These are phyloP conservation scores for Ophiosphaerella narmari DNA, from an alignment of 2,329 filamentous ascomycete species.

Conservation along the genomic window DNA sequence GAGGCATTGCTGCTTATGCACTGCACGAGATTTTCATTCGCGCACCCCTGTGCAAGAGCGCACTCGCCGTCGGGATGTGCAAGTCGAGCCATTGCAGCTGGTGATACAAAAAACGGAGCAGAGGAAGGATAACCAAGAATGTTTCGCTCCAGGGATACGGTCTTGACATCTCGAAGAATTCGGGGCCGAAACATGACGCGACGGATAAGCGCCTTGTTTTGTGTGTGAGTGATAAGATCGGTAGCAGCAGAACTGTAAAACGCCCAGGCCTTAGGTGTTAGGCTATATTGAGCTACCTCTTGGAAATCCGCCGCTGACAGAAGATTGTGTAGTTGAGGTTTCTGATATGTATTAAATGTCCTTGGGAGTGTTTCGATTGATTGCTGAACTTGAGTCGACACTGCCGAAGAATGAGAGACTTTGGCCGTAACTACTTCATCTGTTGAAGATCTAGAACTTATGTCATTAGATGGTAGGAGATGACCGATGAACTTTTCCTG, in stretches of 20 bases:
- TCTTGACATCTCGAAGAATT: not conserved
- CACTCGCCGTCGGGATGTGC: constrained; percentile 31
- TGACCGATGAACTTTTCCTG: constrained; percentile 29
- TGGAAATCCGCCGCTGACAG: constrained; percentile 43
- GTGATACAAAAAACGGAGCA: constrained; percentile 38
- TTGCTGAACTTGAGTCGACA: too few relatives aligned
- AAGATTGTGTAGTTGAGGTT: constrained; percentile 1
- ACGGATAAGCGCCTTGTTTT: constrained; percentile 5
- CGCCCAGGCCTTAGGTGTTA: constrained; percentile 47
- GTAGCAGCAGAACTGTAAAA: constrained; percentile 47
- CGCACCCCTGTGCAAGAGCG: constrained; percentile 23
- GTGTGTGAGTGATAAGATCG: constrained; percentile 49
- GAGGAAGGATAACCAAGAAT: constrained; percentile 28
- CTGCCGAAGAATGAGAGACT: too few relatives aligned
- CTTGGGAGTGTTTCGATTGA: not conserved
- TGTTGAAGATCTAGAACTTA: not conserved
- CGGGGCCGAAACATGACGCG: too few relatives aligned
- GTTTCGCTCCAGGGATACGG: constrained; percentile 38
- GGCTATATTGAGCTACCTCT: constrained; percentile 39
- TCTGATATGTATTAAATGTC: not conserved
- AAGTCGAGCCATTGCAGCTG: constrained; percentile 27
- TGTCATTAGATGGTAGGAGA: constrained; percentile 11
- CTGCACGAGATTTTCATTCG: constrained; percentile 22
- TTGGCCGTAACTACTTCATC: too few relatives aligned
- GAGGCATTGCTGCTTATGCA: constrained; percentile 31